phyloP scores from a whole-genome alignment of 768 basidiomycete genomes.

The Suillus subaureus region DNA sequence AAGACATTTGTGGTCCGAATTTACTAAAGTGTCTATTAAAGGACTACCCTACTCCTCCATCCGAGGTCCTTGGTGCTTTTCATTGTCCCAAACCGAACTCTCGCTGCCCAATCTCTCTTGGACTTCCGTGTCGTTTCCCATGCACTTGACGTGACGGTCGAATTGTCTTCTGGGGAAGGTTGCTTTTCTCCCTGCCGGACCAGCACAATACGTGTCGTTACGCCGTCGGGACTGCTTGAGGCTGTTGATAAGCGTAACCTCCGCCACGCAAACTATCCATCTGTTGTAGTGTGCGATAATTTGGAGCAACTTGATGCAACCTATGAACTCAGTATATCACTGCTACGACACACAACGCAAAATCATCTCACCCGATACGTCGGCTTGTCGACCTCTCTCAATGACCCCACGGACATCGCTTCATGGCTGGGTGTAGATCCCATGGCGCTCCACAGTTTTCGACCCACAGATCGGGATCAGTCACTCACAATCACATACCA shows the following conservation, averaged over 20 bases:
- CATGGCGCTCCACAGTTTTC: slow-evolving; percentile 70
- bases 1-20: neutral
- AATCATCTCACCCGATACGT: slow-evolving; percentile 68
- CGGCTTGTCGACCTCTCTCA: slow-evolving; percentile 76
- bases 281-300: slow-evolving; percentile 80
- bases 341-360: slow-evolving; percentile 67
- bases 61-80: slow-evolving; percentile 61
- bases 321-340: slow-evolving; percentile 84
- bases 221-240: slow-evolving; percentile 52
- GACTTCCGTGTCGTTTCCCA: slow-evolving; percentile 49
- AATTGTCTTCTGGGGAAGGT: slow-evolving; percentile 27
- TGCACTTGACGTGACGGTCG: slow-evolving; percentile 42
- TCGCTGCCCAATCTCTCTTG: slow-evolving; percentile 56
- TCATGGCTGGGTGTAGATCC: slow-evolving; percentile 79
- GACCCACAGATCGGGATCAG: slow-evolving; percentile 81
- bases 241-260: slow-evolving; percentile 28
- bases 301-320: slow-evolving; percentile 78
- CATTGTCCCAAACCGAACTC: slow-evolving; percentile 59
- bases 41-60: slow-evolving; percentile 54
- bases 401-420: slow-evolving; percentile 80
- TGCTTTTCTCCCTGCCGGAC: slow-evolving; percentile 40
- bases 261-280: slow-evolving; percentile 43
- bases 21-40: slow-evolving; percentile 31
- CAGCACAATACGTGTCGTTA: slow-evolving; percentile 57
- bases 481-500: slow-evolving; percentile 67